Base-by-base conservation (phyloP, 148 eudicot genomes). In the Amaranthus cruentus region DNA sequence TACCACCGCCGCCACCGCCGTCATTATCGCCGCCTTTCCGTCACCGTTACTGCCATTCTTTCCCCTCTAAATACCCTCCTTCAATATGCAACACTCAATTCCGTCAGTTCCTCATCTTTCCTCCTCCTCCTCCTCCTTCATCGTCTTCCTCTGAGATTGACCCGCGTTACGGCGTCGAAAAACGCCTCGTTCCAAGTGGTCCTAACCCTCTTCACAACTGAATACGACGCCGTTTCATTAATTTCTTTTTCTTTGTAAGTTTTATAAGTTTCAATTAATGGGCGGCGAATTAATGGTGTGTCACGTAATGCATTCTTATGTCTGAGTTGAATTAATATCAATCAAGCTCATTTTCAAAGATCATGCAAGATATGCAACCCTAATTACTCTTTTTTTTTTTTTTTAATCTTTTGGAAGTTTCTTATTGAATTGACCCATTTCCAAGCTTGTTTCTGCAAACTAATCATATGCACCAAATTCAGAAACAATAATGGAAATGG, bases 171-270 rank as follows among this genome's bases (percentile, higher is more conserved):
- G 98, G 98, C 2, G 96, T 91, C 18, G 84, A 85, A 70, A 94
- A 94, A 66, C 86, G 98, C 59, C 77, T 94, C 38, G 96, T 94
- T 63, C 98, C 98, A 2, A 85, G 97, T 60, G 98, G 98, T 0
- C 98, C 98, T 6, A 94, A 94, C 87, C 98, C 96, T 18, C 93
- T 94, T 7, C 98, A 94, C 51, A 91, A 94, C 67, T 91, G 78
- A 89, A 18, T 2, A 12, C 9, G 5, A 73, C 73, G 69, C 10
- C 28, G 57, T 7, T 58, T 65, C 51, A 21, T 4, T 9, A 2
- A 52, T 11, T 6, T 18, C 14, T 6, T 3, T 48, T 5, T 47
- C 46, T 55, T 60, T 52, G 21, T 81, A 28, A 18, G 48, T 14
- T 47, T 4, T 4, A 10, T 61, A 50, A 49, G 69, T 57, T 62